A percentile compares a stretch with the other conserved stretches of the same genome.
phyloP scores from a whole-genome alignment of 1,284 basidiomycete species.

The Coriolopsis trogii region DNA sequence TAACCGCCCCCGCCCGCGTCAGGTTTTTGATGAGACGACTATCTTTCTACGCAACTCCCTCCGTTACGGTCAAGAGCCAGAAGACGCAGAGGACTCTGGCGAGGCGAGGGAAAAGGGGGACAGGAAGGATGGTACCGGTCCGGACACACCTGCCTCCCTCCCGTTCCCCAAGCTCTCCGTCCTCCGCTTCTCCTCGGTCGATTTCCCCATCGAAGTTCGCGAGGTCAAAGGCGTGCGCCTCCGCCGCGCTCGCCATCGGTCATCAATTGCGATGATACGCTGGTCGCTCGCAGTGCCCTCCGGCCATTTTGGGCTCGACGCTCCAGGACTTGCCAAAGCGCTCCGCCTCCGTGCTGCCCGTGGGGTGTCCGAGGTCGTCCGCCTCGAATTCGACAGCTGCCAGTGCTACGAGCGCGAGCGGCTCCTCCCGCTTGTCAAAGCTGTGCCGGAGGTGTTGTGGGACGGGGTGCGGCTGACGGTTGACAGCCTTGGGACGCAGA shows the following conservation, averaged over 20 bases:
- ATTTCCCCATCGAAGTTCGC: not conserved
- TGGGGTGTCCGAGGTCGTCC: not conserved
- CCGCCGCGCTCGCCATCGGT: too few species aligned
- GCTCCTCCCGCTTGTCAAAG: not conserved
- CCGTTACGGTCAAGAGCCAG: too few species aligned
- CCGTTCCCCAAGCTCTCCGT: not conserved
- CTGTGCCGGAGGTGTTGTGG: conserved; percentile 4
- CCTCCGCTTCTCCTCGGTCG: not conserved
- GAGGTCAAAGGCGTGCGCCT: too few species aligned
- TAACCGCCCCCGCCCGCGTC: too few species aligned
- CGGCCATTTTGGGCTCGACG: not conserved
- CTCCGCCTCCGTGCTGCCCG: not conserved
- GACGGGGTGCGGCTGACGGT: not conserved
- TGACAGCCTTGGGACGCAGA: too few species aligned
- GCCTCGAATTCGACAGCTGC: not conserved
- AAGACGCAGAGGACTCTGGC: too few species aligned
- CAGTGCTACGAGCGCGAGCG: not conserved
- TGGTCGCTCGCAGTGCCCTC: not conserved
- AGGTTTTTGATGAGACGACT: too few species aligned
- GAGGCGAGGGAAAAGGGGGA: too few species aligned
- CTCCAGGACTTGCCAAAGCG: not conserved
- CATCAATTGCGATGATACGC: not conserved
- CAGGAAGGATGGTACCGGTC: too few species aligned
- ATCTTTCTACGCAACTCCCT: too few species aligned
- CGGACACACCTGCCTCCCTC: not conserved